Evolutionary conservation across 352 stramenopile species (phyloP).

Genomic region (Pythium oligandrum): DNA sequence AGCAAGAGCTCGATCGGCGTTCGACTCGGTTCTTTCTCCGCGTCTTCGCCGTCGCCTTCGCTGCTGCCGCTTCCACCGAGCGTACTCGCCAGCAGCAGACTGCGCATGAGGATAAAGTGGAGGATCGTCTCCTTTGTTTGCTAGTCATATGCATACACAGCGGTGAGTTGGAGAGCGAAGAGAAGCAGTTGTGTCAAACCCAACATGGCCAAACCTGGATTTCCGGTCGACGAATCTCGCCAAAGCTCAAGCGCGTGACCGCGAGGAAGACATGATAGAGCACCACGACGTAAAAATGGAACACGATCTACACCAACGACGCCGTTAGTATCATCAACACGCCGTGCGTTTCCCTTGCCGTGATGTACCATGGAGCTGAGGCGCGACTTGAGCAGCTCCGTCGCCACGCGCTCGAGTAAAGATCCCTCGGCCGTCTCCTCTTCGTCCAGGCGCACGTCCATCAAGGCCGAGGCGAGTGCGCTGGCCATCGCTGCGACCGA

Average conservation of each 20-base stretch:
- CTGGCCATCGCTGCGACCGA: conserved; percentile 53
- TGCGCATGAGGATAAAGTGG: conserved; percentile 71
- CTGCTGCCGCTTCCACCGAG: conserved; percentile 22
- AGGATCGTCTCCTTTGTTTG: conserved; percentile 81
- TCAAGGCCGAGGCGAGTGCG: conserved; percentile 32
- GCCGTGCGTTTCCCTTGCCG: not conserved
- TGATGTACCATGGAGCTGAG: conserved; percentile 46
- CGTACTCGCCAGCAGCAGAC: conserved; percentile 64
- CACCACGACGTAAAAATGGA: conserved; percentile 64
- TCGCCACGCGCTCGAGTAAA: too few relatives aligned
- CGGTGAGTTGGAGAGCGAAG: too few relatives aligned
- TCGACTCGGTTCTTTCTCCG: conserved; percentile 16
- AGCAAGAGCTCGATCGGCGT: conserved; percentile 45
- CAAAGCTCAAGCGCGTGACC: conserved; percentile 39
- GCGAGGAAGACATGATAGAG: conserved; percentile 65
- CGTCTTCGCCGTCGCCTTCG: not conserved
- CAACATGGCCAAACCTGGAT: conserved; percentile 28
- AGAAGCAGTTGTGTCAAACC: too few relatives aligned
- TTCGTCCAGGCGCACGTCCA: conserved; percentile 30
- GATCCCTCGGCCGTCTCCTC: not conserved
- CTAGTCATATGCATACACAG: conserved; percentile 9
- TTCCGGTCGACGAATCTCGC: conserved; percentile 40
- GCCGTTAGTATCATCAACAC: too few relatives aligned
- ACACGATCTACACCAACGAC: conserved; percentile 35
- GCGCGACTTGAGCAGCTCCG: conserved; percentile 34